These are phyloP conservation scores for Calamus simplicifolius DNA, from an alignment of 176 grass and related monocot species.

Conservation along the genomic window DNA sequence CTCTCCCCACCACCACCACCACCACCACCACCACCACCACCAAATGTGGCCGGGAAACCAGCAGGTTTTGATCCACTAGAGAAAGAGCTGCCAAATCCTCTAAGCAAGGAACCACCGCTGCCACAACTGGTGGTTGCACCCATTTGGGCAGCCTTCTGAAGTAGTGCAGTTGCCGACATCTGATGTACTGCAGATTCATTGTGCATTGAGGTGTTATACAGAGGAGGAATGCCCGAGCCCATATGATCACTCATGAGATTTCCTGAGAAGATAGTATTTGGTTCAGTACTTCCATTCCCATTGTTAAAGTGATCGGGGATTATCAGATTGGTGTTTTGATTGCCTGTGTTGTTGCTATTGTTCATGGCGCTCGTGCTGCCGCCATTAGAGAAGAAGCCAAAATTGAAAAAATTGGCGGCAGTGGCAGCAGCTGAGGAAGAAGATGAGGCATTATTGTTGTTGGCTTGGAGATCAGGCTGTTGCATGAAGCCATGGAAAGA, in stretches of 20 bases:
- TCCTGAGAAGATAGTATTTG: neutral
- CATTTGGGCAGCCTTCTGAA: constrained; percentile 17
- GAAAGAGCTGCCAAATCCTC: constrained; percentile 12
- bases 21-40: no score
- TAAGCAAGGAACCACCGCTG: neutral
- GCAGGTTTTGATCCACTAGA: neutral
- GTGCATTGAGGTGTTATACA: neutral
- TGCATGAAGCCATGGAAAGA: constrained; percentile 14
- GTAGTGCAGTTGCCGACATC: constrained; percentile 16
- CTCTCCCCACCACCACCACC: neutral
- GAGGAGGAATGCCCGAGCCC: neutral
- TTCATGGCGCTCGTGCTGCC: neutral
- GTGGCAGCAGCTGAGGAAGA: neutral
- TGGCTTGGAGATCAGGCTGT: constrained; percentile 14
- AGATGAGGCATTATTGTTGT: neutral
- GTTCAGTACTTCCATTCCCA: neutral
- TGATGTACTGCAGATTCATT: neutral
- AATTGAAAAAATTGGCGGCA: constrained; percentile 10
- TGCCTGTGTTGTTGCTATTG: neutral
- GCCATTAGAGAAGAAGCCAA: constrained; percentile 3
- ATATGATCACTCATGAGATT: constrained; percentile 2
- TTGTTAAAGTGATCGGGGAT: constrained; percentile 9
- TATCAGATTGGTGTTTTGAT: constrained; percentile 1
- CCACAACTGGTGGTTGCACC: neutral
- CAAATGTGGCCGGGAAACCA: neutral